Base-by-base conservation (phyloP, 2,329 filamentous ascomycete genomes). In the Exophiala oligosperma region DNA sequence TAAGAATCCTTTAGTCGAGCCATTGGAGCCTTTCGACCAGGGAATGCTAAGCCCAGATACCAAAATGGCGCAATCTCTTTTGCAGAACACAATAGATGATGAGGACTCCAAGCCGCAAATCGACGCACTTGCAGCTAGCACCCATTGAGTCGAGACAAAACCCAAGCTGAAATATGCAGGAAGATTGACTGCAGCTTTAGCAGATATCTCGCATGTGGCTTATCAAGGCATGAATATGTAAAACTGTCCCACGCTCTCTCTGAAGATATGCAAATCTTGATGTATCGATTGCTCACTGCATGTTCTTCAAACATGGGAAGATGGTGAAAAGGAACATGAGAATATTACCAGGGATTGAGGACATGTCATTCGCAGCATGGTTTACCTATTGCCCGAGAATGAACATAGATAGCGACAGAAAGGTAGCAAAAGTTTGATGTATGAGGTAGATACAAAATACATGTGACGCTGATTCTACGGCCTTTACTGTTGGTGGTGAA, bases 1-100 rank as follows among this genome's bases (percentile, higher is more conserved):
- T 46, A 60, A 57, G 47, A 65, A 65, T 46, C 63, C 61, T 21
- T 44, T 65, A 41, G 50, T 52, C 9, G 59, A 54, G 21, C 61
- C 63, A 41, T 50, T 62, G 44, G 51, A 48, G 24, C 58, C 59
- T 21, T 54, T 63, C n/a, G 61, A 54, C n/a, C 52, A 49, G n/a
- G 52, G 54, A 48, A n/a, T 53, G 26, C 24, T 38, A 14, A 17
- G 17, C 23, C 14, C 44, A 17, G n/a, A 38, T 43, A 35, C 28
- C 51, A 54, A 52, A 35, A 46, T 38, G 48, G 14, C 37, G n/a
- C 37, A 35, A 11, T 21, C 24, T 7, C 52, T 46, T 12, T 49
- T 23, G 21, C 32, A 49, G 23, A 49, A 53, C 21, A 41, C 44
- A n/a, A 26, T 41, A 17, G 29, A 41, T 8, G 38, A 48, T 17